Conservation (phyloP, 2,329 filamentous ascomycete species). For the Fusarium proliferatum region DNA sequence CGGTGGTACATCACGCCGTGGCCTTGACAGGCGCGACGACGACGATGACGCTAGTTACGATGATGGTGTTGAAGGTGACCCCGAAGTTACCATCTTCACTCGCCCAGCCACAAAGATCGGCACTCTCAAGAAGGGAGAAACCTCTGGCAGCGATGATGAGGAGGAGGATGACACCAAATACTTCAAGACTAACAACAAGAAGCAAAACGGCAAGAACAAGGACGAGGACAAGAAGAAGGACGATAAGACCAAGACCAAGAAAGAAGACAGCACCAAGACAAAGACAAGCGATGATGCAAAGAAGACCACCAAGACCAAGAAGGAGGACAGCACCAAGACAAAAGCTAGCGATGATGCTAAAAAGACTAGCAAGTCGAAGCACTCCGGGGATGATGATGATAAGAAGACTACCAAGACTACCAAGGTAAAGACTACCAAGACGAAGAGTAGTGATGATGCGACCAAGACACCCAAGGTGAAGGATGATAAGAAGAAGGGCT, state of each 20-base stretch:
- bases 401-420: neutral
- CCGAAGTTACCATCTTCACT: neutral
- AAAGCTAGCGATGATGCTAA: neutral
- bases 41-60: neutral
- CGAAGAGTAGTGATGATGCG: neutral
- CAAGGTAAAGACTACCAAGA: neutral
- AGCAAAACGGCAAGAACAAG: slow-evolving; percentile 7
- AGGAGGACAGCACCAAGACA: neutral
- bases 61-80: neutral
- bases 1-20: neutral
- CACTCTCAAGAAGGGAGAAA: neutral
- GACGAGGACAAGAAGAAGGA: neutral
- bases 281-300: neutral
- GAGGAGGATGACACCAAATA: neutral
- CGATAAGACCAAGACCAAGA: neutral
- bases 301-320: neutral
- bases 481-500: neutral
- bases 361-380: neutral
- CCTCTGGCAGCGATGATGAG: neutral
- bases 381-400: neutral
- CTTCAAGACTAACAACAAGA: slow-evolving; percentile 6
- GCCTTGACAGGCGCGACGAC: neutral
- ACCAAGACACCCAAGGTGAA: neutral
- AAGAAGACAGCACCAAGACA: neutral
- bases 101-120: neutral